phyloP scores from a whole-genome alignment of 352 stramenopile species.

The Phytophthora tentaculata region DNA sequence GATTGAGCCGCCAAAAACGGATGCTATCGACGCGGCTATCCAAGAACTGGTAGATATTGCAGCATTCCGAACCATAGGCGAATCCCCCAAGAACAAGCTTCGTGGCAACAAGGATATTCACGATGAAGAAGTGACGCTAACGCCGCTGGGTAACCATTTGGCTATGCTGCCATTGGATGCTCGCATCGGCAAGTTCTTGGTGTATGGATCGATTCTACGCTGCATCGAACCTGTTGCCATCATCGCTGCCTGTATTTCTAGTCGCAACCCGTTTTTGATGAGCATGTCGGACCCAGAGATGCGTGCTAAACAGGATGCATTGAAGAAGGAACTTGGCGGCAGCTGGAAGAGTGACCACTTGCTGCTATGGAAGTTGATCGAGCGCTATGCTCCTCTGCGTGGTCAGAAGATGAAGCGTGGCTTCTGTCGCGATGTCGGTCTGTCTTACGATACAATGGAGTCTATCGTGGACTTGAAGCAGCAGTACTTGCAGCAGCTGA shows the following conservation, averaged over 20 bases:
- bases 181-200: conserved; percentile 87
- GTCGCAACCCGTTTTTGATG: conserved; percentile 81
- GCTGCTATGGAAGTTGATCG: conserved; percentile 81
- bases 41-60: conserved; percentile 91
- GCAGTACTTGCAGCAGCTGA: conserved; percentile 86
- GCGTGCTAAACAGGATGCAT: conserved; percentile 53
- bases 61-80: conserved; percentile 65
- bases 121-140: conserved; percentile 83
- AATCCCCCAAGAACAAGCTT: conserved; percentile 28
- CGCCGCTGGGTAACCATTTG: conserved; percentile 91
- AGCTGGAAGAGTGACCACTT: conserved; percentile 83
- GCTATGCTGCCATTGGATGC: conserved; percentile 86
- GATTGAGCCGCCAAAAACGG: conserved; percentile 92
- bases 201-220: conserved; percentile 88
- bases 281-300: conserved; percentile 73
- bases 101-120: conserved; percentile 15
- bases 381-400: conserved; percentile 58
- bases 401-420: conserved; percentile 60
- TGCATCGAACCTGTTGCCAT: conserved; percentile 85
- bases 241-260: conserved; percentile 84
- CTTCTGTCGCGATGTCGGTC: conserved; percentile 75
- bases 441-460: conserved; percentile 90
- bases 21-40: conserved; percentile 92
- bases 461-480: conserved; percentile 92
- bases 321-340: conserved; percentile 73